A percentile compares a stretch with the other conserved stretches of the same genome.
These are phyloP conservation scores for Cucurbita maxima DNA, from an alignment of 306 rosid genomes.

Conservation along the genomic window DNA sequence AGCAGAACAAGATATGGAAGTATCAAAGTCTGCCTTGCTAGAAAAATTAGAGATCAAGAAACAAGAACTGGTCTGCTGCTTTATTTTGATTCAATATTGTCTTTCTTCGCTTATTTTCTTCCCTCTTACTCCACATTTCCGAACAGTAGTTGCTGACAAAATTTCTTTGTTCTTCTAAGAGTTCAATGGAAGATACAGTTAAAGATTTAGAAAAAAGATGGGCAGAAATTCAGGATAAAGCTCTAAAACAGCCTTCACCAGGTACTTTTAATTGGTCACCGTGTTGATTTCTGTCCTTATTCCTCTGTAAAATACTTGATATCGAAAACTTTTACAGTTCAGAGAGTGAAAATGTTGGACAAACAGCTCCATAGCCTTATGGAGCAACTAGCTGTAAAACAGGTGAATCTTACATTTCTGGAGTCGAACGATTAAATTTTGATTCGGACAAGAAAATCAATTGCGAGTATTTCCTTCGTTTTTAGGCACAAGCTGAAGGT, in stretches of 20 bases:
- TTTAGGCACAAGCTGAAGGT: constrained; percentile 87
- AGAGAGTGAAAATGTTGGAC: constrained; percentile 78
- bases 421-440: not conserved
- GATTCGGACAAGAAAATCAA: not conserved
- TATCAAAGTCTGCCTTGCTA: constrained; percentile 19
- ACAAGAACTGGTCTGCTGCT: constrained; percentile 49
- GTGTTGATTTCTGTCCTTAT: not conserved
- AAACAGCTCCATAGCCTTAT: constrained; percentile 78
- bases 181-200: constrained; percentile 46
- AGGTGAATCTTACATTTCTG: constrained; percentile 22
- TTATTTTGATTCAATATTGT: constrained; percentile 1
- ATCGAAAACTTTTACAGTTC: constrained; percentile 40
- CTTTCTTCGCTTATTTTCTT: not conserved
- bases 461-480: constrained; percentile 6
- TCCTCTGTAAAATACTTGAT: constrained; percentile 1
- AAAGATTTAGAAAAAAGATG: constrained; percentile 48
- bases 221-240: constrained; percentile 50
- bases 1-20: constrained; percentile 31
- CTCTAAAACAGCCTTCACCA: constrained; percentile 66
- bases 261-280: constrained; percentile 20
- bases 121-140: not conserved
- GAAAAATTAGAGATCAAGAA: constrained; percentile 62
- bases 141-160: not conserved
- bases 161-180: constrained; percentile 18
- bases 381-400: constrained; percentile 75